Percentiles rank a stretch among this genome's conserved stretches.
phyloP scores from a whole-genome alignment of 495 filamentous ascomycete species.

The Lophiotrema nucula region DNA sequence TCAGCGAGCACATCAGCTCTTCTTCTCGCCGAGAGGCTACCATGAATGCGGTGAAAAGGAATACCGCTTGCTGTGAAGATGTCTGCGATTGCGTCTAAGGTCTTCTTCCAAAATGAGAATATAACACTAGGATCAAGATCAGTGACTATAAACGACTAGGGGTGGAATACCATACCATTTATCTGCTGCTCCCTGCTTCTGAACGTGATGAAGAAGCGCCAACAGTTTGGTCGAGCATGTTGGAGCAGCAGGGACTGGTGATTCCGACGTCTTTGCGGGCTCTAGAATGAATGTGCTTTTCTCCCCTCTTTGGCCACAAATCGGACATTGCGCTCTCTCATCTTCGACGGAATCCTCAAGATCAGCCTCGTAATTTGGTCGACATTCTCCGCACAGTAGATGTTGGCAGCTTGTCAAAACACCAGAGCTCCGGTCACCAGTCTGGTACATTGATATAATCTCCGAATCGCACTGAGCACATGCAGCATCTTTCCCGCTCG shows the following conservation, averaged over 20 bases:
- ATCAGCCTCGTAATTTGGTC: too few species aligned
- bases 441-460: neutral
- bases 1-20: neutral
- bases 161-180: too few species aligned
- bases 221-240: neutral
- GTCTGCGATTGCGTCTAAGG: neutral
- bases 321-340: neutral
- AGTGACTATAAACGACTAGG: too few species aligned
- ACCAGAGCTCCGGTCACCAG: neutral
- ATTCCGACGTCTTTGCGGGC: too few species aligned
- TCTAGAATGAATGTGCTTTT: too few species aligned
- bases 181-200: neutral
- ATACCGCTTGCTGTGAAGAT: neutral
- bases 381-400: neutral
- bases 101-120: constrained; percentile 17
- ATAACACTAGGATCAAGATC: too few species aligned
- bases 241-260: neutral
- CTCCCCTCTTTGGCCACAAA: too few species aligned
- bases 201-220: neutral
- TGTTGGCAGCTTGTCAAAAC: neutral
- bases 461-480: neutral
- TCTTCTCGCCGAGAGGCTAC: neutral
- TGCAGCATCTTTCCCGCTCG: constrained; percentile 1
- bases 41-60: neutral
- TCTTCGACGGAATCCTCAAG: too few species aligned